Evolutionary conservation across 2,329 filamentous ascomycete genomes (phyloP), one percentile per base, ranked within the genome.

Genomic region (Grosmannia penicillata): DNA sequence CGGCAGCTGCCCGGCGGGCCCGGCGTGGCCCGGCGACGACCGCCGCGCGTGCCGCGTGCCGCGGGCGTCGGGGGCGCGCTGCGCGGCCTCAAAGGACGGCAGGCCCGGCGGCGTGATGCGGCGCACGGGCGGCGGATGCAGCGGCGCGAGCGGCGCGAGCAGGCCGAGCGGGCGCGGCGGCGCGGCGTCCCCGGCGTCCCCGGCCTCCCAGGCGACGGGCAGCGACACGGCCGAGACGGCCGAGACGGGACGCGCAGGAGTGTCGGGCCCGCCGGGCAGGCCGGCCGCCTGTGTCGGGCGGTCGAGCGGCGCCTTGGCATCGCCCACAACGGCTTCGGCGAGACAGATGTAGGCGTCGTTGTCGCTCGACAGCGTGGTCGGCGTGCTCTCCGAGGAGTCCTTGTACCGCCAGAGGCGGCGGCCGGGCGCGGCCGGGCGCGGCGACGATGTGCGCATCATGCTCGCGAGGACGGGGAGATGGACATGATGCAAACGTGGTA

Each of bases 371-470:
- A 40, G 23, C 2, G 37, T 37, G 25, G 38, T 45, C n/a, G 42
- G 45, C 4, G 45, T 45, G n/a, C 33, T 41, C 19, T 48, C 46
- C 6, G 45, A 48, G 0, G 46, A 47, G 36, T 48, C 44, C 24
- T 43, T 46, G 39, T 43, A 39, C 3, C 41, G 34, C 44, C 44
- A 48, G n/a, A 37, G 29, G 17, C 30, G 14, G 7, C 39, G 36
- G 4, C 25, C 21, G 11, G 36, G 18, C 8, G 30, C 4, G 8
- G 27, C 15, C 4, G 15, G 21, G 11, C 15, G 17, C 6, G 22
- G 7, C 8, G 21, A 15, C 1, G 36, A n/a, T 4, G 25, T 17
- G 28, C 13, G n/a, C 28, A 13, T 8, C 25, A 14, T 14, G 29
- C 1, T 11, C 17, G 3, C 3, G 37, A 19, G 11, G 18, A 27